Base-by-base conservation (phyloP, 2,329 filamentous ascomycete genomes). In the Aspergillus ibericus region DNA sequence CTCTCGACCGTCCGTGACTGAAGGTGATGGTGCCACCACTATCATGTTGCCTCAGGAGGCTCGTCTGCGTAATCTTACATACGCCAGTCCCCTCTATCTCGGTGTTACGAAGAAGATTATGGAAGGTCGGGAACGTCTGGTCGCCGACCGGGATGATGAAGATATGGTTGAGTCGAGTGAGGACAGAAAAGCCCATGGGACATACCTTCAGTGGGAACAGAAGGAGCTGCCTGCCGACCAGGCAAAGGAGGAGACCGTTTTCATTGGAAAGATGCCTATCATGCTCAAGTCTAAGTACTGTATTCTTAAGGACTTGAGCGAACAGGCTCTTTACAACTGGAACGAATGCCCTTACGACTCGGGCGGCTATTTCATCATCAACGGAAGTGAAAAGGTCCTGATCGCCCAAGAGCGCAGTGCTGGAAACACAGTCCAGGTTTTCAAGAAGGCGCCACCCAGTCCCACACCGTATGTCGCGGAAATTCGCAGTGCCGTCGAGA, bases 331-430 rank as follows among this genome's bases (percentile, higher is more conserved):
- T 1, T 98, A 96, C 74, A 83, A 90, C 48, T 88, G 96, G 76
- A 96, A 96, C 72, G 95, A 99, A 78, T 99, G 95, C 67, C 95
- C 95, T 0, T 99, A 97, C 75, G 95, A 99, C 71, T 95, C 97
- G 72, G 95, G 95, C 66, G 95, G 95, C 65, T 99, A 99, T 78
- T 99, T 99, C 72, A 92, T 99, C 69, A 99, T 99, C 83, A 99
- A 99, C 79, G 95, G 95, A 44, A 96, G 91, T 77, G 95, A 99
- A 74, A 99, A 99, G 82, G 95, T 99, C 20, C 80, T 99, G 67
- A 99, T 99, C 69, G 95, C 95, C 1, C 95, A 99, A 75, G 95
- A 99, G 77, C 90, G 95, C 62, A 97, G 93, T 73, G 95, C 95
- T 40, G 95, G 93, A 72, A 99, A 99, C 72, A 99, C 98, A 59